Evolutionary conservation across 1,284 basidiomycete genomes (phyloP).

Genomic region (Cronartium ribicola): DNA sequence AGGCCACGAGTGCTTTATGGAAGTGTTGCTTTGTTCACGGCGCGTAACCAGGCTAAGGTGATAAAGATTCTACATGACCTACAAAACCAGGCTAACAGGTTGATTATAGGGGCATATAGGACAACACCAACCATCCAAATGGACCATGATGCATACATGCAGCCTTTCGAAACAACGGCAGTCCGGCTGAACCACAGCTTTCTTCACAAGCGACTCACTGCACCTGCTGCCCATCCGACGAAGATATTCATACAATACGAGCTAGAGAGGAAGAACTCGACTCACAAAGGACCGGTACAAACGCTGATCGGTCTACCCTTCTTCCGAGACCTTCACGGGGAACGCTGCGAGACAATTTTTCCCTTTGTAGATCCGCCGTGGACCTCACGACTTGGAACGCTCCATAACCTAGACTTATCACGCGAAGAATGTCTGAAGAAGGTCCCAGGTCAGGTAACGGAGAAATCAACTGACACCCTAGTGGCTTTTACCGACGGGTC

Average conservation of each 20-base stretch:
- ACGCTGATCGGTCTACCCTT: neutral
- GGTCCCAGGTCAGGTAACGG: neutral
- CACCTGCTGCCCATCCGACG: neutral
- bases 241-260: too few species aligned
- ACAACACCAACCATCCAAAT: neutral
- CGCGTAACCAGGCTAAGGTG: neutral
- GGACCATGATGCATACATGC: neutral
- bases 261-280: too few species aligned
- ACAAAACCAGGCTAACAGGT: neutral
- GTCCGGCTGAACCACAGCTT: neutral
- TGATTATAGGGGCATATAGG: neutral
- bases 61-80: neutral
- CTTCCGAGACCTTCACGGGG: neutral
- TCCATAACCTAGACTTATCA: neutral
- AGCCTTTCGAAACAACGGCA: neutral
- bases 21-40: neutral
- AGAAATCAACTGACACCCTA: neutral
- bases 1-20: slow-evolving; percentile 1
- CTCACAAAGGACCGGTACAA: neutral
- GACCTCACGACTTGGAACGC: neutral
- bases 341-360: neutral
- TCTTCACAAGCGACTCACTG: neutral
- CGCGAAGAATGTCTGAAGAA: neutral
- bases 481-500: slow-evolving; percentile 5
- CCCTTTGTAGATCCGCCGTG: neutral